phyloP scores from a whole-genome alignment of 78 protist species.

The Tieghemostelium lacteum region DNA sequence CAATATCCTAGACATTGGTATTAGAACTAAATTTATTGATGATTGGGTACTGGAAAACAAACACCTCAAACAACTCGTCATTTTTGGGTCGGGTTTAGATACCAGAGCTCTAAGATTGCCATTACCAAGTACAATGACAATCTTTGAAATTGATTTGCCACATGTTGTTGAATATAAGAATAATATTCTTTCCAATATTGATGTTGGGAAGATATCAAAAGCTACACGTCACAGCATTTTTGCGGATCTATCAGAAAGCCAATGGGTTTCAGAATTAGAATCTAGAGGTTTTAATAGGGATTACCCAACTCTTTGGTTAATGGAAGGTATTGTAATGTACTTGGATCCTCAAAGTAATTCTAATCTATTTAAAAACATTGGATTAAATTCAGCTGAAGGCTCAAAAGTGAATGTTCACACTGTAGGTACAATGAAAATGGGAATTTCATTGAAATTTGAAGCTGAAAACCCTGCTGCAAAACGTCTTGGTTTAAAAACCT shows the following conservation, averaged over 20 bases:
- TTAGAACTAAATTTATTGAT: constrained; percentile 28
- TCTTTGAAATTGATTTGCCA: constrained; percentile 48
- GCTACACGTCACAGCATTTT: not conserved
- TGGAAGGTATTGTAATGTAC: constrained; percentile 58
- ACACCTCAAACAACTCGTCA: constrained; percentile 21
- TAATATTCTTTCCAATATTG: not conserved
- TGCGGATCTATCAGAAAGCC: no score
- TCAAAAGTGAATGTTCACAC: no score
- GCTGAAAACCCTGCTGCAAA: no score
- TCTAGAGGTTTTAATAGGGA: constrained; percentile 23
- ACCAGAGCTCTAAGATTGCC: constrained; percentile 22
- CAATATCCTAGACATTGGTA: not conserved
- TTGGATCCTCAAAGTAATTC: no score
- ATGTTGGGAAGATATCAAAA: not conserved
- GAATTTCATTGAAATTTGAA: no score
- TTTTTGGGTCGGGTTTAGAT: constrained; percentile 52
- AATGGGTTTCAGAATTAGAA: constrained; percentile 5
- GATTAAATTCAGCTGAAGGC: no score
- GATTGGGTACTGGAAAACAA: constrained; percentile 1
- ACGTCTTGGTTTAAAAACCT: no score
- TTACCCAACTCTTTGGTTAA: constrained; percentile 33
- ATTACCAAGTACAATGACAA: not conserved
- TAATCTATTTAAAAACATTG: no score
- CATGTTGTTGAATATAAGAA: constrained; percentile 5
- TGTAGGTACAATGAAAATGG: no score